Conservation (phyloP, 495 filamentous ascomycete species). For the Endocarpon pusillum region DNA sequence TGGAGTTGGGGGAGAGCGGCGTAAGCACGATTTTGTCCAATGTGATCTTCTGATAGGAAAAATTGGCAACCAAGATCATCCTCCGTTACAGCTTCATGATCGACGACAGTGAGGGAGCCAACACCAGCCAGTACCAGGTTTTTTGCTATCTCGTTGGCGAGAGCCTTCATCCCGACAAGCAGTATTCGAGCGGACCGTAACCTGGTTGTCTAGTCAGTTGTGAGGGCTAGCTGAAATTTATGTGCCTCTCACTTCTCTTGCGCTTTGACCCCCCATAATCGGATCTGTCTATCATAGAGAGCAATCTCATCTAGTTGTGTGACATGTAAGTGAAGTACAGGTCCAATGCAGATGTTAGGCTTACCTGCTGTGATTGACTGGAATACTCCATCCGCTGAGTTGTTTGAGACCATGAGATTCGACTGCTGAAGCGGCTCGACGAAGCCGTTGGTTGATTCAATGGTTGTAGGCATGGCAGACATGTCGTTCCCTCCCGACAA, state of each 20-base stretch:
- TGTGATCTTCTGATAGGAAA: constrained; percentile 52
- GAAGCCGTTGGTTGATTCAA: too few relatives aligned
- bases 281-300: constrained; percentile 92
- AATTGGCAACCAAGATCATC: constrained; percentile 81
- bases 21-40: constrained; percentile 75
- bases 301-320: constrained; percentile 69
- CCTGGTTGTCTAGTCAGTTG: constrained; percentile 20
- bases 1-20: constrained; percentile 63
- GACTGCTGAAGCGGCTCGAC: too few relatives aligned
- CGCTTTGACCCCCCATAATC: constrained; percentile 93
- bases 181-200: constrained; percentile 84
- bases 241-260: constrained; percentile 47
- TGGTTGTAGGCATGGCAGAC: too few relatives aligned
- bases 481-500: too few relatives aligned
- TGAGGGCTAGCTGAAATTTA: not conserved
- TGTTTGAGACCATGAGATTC: too few relatives aligned
- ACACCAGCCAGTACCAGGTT: constrained; percentile 95
- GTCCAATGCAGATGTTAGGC: constrained; percentile 2
- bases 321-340: constrained; percentile 3
- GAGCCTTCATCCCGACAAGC: constrained; percentile 68
- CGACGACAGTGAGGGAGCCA: constrained; percentile 76
- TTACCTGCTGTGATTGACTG: constrained; percentile 38
- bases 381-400: too few relatives aligned
- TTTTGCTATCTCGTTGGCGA: constrained; percentile 93
- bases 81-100: constrained; percentile 58